Evolutionary conservation across 2,329 filamentous ascomycete species (phyloP).

Genomic region (Sporothrix mexicana): DNA sequence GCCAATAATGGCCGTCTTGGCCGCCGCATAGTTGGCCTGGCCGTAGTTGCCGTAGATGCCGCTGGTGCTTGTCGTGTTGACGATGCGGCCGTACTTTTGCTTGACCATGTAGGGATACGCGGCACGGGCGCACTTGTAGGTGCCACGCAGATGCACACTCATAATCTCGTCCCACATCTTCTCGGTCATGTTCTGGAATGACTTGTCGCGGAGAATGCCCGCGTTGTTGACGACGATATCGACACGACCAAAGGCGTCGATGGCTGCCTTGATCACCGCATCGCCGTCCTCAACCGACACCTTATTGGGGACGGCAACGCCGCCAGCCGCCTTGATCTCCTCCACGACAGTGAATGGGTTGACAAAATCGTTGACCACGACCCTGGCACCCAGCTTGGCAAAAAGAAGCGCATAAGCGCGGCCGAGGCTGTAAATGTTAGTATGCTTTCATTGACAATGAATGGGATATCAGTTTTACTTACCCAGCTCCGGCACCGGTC

Average conservation of each 20-base stretch:
- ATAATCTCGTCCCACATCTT: conserved; percentile 89
- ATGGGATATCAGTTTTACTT: not conserved
- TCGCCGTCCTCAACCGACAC: conserved; percentile 93
- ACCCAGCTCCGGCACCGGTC: conserved; percentile 78
- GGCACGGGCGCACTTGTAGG: conserved; percentile 95
- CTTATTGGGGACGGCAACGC: conserved; percentile 90
- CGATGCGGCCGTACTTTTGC: conserved; percentile 96
- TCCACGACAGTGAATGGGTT: conserved; percentile 89
- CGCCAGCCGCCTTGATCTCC: conserved; percentile 89
- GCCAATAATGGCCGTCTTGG: conserved; percentile 92
- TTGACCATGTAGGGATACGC: conserved; percentile 98
- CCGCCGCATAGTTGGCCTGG: conserved; percentile 95
- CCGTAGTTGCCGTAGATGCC: conserved; percentile 99
- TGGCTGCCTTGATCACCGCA: conserved; percentile 85
- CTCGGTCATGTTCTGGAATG: conserved; percentile 97
- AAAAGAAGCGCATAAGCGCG: conserved; percentile 85
- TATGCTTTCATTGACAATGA: not conserved
- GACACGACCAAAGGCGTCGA: conserved; percentile 90
- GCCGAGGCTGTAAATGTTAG: conserved; percentile 69
- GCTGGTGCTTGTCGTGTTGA: conserved; percentile 96
- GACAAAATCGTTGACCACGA: conserved; percentile 95
- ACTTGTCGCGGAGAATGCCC: conserved; percentile 96
- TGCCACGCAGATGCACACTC: conserved; percentile 90
- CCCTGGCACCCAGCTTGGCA: conserved; percentile 78
- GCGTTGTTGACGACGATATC: conserved; percentile 98